Percentiles rank a stretch among this genome's conserved stretches.
Conservation (phyloP, 257 asterid genomes). For the Nicotiana tabacum region DNA sequence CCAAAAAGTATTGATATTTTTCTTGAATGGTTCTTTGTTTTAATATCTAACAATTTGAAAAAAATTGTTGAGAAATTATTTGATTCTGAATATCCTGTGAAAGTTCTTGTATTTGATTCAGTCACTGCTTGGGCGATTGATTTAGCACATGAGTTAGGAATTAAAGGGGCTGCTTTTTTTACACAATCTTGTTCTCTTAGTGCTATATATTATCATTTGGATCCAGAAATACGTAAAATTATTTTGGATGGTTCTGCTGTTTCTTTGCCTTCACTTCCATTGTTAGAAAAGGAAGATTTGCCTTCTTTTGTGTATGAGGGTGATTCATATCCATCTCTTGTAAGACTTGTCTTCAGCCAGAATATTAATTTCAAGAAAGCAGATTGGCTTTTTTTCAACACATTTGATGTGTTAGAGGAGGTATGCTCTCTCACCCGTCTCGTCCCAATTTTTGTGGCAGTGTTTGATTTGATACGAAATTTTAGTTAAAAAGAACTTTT, state of each 20-base stretch:
- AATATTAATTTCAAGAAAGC: conserved; percentile 32
- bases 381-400: conserved; percentile 63
- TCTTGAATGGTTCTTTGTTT: conserved; percentile 15
- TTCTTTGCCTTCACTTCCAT: conserved; percentile 35
- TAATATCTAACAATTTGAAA: conserved; percentile 11
- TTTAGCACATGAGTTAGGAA: conserved; percentile 15
- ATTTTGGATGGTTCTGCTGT: conserved; percentile 20
- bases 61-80: conserved; percentile 17
- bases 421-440: neutral
- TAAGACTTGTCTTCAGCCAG: conserved; percentile 10
- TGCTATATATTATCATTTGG: conserved; percentile 32
- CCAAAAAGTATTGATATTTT: conserved; percentile 9
- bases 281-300: conserved; percentile 25
- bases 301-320: conserved; percentile 27
- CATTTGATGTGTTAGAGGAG: conserved; percentile 52
- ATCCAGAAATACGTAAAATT: conserved; percentile 15
- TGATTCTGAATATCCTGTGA: conserved; percentile 4
- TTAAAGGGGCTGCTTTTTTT: conserved; percentile 30
- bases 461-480: neutral
- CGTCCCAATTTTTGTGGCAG: neutral
- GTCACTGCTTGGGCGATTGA: conserved; percentile 22
- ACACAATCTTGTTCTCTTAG: conserved; percentile 40
- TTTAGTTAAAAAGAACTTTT: no score
- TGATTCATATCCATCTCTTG: conserved; percentile 14
- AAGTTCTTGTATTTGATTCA: conserved; percentile 25